Evolutionary conservation across 2,329 filamentous ascomycete genomes (phyloP).

Genomic region (Hymenotorrendiella dingleyae): DNA sequence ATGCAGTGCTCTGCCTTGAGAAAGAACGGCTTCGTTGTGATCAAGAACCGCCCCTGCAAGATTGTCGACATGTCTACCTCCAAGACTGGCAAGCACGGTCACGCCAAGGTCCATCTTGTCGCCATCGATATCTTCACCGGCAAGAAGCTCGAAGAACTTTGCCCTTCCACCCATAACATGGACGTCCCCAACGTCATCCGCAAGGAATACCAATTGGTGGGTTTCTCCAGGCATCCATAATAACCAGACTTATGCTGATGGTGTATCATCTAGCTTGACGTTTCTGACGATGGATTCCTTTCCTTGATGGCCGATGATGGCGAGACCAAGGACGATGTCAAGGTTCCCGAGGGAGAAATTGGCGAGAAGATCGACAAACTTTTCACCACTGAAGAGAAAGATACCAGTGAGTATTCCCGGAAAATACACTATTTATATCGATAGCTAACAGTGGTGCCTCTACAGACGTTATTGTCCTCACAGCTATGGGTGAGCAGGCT

Average conservation of each 20-base stretch:
- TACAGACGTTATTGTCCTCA: conserved; percentile 82
- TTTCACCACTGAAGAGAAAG: conserved; percentile 80
- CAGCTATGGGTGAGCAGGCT: conserved; percentile 92
- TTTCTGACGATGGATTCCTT: conserved; percentile 91
- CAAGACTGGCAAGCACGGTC: conserved; percentile 99
- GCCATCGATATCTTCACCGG: conserved; percentile 98
- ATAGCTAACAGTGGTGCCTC: not conserved
- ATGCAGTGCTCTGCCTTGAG: conserved; percentile 99
- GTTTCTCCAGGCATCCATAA: conserved; percentile 33
- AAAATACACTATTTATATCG: not conserved
- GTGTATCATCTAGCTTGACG: conserved; percentile 60
- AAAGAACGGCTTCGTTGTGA: conserved; percentile 98
- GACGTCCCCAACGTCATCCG: conserved; percentile 92
- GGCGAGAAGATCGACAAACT: conserved; percentile 80
- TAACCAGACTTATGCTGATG: not conserved
- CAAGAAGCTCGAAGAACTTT: conserved; percentile 99
- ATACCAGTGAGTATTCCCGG: conserved; percentile 65
- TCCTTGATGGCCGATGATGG: conserved; percentile 87
- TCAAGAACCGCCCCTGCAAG: conserved; percentile 99
- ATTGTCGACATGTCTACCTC: conserved; percentile 99
- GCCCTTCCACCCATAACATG: conserved; percentile 96
- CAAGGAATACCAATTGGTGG: conserved; percentile 89
- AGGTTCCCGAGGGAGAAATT: conserved; percentile 82
- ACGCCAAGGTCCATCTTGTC: conserved; percentile 99
- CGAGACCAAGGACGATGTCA: conserved; percentile 89